phyloP scores from a whole-genome alignment of 208 protist species.

The Leishmania arabica region DNA sequence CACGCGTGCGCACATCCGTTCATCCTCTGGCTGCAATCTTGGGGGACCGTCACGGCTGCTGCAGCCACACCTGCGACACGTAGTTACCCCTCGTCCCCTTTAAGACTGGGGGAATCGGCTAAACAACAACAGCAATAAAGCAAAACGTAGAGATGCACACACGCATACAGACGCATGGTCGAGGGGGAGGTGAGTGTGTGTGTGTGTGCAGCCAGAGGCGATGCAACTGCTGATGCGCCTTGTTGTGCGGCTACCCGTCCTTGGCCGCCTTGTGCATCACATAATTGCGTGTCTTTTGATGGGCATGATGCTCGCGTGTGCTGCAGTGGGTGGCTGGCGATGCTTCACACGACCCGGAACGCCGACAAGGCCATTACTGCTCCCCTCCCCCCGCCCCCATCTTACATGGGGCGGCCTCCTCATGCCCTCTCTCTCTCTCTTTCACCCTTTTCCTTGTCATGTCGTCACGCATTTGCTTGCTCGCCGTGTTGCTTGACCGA shows the following conservation, averaged over 20 bases:
- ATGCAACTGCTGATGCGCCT: background rate
- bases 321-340: background rate
- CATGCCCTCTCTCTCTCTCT: conserved; percentile 9
- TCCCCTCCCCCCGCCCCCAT: too few species aligned
- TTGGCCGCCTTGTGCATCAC: background rate
- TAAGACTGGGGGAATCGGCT: background rate
- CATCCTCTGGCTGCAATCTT: too few species aligned
- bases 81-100: background rate
- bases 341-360: background rate
- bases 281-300: background rate
- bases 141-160: background rate
- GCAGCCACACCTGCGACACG: background rate
- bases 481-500: background rate
- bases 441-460: background rate
- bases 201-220: background rate
- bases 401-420: too few species aligned
- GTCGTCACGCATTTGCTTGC: background rate
- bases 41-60: background rate
- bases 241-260: background rate
- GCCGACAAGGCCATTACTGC: background rate
- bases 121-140: background rate
- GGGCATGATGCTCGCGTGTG: background rate
- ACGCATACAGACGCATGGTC: background rate
- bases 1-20: background rate
- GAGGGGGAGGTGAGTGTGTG: too few species aligned